phyloP scores from a whole-genome alignment of 192 early-diverging fungal genomes.

The Coemansia sp. region DNA sequence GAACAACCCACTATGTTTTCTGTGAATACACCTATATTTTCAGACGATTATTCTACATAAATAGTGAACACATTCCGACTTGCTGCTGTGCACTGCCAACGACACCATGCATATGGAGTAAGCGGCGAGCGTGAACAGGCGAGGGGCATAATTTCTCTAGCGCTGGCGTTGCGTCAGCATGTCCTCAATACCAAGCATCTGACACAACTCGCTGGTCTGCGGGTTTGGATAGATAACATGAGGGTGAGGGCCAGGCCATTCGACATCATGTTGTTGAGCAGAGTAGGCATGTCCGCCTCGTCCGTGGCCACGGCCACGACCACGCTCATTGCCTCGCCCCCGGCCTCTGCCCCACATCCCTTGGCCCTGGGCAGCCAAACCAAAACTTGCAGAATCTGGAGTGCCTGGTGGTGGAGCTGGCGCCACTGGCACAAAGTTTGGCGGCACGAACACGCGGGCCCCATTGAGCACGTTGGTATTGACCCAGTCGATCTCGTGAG shows the following conservation, averaged over 20 bases:
- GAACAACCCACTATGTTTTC: too few relatives aligned
- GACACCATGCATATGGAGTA: too few relatives aligned
- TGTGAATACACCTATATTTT: neutral
- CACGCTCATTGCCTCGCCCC: constrained; percentile 4
- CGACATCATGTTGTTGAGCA: neutral
- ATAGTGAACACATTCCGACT: too few relatives aligned
- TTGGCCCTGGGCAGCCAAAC: constrained; percentile 12
- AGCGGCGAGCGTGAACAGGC: too few relatives aligned
- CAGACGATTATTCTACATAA: too few relatives aligned
- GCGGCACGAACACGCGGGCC: constrained; percentile 59
- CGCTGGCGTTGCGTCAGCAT: constrained; percentile 28
- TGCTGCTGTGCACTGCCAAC: too few relatives aligned
- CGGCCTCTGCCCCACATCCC: constrained; percentile 2
- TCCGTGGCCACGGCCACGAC: constrained; percentile 1
- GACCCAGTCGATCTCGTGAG: constrained; percentile 64
- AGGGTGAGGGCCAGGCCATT: constrained; percentile 18
- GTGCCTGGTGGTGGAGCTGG: constrained; percentile 50
- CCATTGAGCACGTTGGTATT: constrained; percentile 54
- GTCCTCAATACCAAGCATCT: constrained; percentile 58
- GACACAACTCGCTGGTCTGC: constrained; percentile 76
- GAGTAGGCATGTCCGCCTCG: neutral
- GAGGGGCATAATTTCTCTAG: too few relatives aligned
- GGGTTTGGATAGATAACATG: constrained; percentile 65
- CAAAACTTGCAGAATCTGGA: constrained; percentile 29
- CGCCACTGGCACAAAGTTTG: constrained; percentile 75